Evolutionary conservation across 331 rosid genomes (phyloP).

Genomic region (Acacia concinna): DNA sequence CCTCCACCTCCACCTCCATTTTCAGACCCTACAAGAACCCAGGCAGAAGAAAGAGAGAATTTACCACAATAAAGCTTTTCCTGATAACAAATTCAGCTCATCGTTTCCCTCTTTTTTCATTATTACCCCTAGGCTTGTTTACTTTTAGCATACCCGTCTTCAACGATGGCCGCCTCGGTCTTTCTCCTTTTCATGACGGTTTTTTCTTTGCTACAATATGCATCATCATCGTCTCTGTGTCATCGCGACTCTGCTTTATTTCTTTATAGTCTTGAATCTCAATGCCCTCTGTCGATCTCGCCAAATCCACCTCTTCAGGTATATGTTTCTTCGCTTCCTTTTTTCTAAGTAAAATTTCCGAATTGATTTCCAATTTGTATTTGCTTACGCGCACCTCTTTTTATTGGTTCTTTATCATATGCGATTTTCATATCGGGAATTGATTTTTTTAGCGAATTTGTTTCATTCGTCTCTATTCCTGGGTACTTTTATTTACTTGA

Average conservation of each 20-base stretch:
- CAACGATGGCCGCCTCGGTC: constrained; percentile 44
- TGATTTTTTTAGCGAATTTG: background rate
- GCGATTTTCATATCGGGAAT: constrained; percentile 9
- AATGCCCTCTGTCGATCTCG: constrained; percentile 52
- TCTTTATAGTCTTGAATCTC: constrained; percentile 58
- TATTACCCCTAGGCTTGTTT: background rate
- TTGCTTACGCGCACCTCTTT: background rate
- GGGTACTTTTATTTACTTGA: background rate
- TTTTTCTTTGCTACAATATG: constrained; percentile 36
- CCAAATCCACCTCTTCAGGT: constrained; percentile 69
- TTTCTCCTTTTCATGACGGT: constrained; percentile 34
- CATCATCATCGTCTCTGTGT: constrained; percentile 37
- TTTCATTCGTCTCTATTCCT: constrained; percentile 15
- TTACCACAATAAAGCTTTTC: background rate
- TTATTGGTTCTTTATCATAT: background rate
- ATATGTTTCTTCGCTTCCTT: background rate
- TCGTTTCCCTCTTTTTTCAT: background rate
- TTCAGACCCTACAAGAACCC: background rate
- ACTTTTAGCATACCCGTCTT: constrained; percentile 3
- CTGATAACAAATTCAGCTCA: background rate
- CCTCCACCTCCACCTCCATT: constrained; percentile 5
- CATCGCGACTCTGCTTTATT: constrained; percentile 41
- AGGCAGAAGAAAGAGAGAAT: background rate
- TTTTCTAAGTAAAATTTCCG: background rate
- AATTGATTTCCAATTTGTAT: constrained; percentile 1